phyloP scores from a whole-genome alignment of 768 basidiomycete species.

The Chalciporus pseudorubinellus region DNA sequence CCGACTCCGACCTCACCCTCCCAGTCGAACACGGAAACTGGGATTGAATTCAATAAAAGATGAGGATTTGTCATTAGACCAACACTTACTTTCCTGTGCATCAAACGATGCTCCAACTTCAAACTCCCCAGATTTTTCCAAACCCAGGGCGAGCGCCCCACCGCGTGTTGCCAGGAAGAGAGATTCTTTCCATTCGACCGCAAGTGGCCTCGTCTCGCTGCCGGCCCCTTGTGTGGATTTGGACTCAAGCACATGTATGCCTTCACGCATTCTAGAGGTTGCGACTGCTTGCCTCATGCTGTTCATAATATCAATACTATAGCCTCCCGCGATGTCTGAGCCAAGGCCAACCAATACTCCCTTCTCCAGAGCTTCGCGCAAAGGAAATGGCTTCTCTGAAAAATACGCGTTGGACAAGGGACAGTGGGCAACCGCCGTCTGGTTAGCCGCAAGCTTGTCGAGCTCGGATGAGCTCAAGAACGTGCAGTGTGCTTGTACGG shows the following conservation, averaged over 20 bases:
- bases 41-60: not conserved
- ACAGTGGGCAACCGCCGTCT: constrained; percentile 78
- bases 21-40: constrained; percentile 50
- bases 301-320: constrained; percentile 72
- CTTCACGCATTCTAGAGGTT: constrained; percentile 68
- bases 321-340: constrained; percentile 85
- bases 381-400: constrained; percentile 63
- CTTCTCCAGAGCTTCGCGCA: constrained; percentile 65
- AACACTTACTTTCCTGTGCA: constrained; percentile 65
- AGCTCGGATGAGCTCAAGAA: constrained; percentile 59
- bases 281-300: constrained; percentile 79
- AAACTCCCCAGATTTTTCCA: constrained; percentile 54
- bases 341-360: constrained; percentile 77
- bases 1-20: constrained; percentile 48
- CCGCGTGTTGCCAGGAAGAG: constrained; percentile 81
- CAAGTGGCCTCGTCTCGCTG: constrained; percentile 29
- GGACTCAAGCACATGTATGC: constrained; percentile 34
- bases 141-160: constrained; percentile 66
- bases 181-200: constrained; percentile 78
- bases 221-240: not conserved
- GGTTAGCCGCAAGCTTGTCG: constrained; percentile 43
- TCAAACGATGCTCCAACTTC: constrained; percentile 65
- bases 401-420: constrained; percentile 90
- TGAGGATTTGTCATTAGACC: not conserved
- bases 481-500: constrained; percentile 89